Evolutionary conservation across 495 filamentous ascomycete species (phyloP), one percentile per base, ranked within the genome.

Genomic region (Aspergillus saccharolyticus): DNA sequence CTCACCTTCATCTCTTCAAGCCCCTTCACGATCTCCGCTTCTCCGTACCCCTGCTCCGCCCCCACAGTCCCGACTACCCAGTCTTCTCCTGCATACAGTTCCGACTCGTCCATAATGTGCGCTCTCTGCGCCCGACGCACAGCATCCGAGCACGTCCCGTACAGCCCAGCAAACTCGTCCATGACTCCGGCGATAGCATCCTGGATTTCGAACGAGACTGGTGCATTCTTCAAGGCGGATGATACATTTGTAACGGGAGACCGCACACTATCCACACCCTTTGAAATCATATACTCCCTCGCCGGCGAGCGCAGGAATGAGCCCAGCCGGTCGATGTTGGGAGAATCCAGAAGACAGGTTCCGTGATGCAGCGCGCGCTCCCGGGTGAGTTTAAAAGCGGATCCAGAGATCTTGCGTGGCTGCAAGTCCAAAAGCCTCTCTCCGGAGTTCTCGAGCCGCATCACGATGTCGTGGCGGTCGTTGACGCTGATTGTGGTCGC

Each of bases 211-310:
- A 75, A 76, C 24, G 54, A 62, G 22, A 22, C 50, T 20, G 66
- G 67, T 10, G 70, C 69, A 57, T 75, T 66, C 20, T 56, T 60
- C 55, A 80, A 66, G 7, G 63, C 66, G 52, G 75, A 85, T 22
- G 70, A 79, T 8, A 96, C 84, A 78, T 98, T 97, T 19, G 82
- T 78, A 16, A 97, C 83, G 0, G 87, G 83, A 17, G 90, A 94
- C 55, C 88, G 85, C 15, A 97, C 91, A 67, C 94, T 97, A 65
- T 93, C 90, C n/a, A 96, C 91, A 0, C 95, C 94, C 53, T 86
- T 82, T 0, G 91, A 90, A 55, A 81, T 82, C 56, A 97, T 84
- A 67, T 82, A 92, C 1, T 78, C 78, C 52, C 81, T 84, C 2
- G 88, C 89, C 0, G 89, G 89, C 54, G 89, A 89, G 39, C 80